A percentile compares a stretch with the other conserved stretches of the same genome.
Conservation (phyloP, 2,329 filamentous ascomycete species). For the Aspergillus brunneoviolaceus region DNA sequence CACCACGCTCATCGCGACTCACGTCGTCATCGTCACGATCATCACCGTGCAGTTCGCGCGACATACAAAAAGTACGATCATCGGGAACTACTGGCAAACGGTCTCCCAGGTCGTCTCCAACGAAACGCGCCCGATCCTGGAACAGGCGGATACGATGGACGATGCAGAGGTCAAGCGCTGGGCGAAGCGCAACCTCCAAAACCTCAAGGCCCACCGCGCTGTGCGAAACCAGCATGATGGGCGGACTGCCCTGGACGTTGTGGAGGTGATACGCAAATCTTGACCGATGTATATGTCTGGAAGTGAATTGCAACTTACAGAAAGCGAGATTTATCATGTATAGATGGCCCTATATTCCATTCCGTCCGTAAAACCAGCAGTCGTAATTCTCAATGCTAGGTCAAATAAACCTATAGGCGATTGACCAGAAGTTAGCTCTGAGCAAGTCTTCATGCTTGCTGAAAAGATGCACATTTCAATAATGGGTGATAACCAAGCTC, state of each 20-base stretch:
- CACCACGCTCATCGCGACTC: not conserved
- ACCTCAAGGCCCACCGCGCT: not conserved
- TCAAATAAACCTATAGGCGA: too few relatives aligned
- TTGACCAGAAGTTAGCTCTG: too few relatives aligned
- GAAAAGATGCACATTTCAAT: too few relatives aligned
- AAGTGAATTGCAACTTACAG: too few relatives aligned
- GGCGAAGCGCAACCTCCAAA: not conserved
- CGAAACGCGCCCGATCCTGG: not conserved
- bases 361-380: too few relatives aligned
- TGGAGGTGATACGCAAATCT: too few relatives aligned
- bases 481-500: too few relatives aligned
- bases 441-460: too few relatives aligned
- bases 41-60: not conserved
- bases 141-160: not conserved
- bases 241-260: not conserved
- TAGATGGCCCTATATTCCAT: too few relatives aligned
- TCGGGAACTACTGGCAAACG: not conserved
- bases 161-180: not conserved
- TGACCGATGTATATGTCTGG: too few relatives aligned
- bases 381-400: too few relatives aligned
- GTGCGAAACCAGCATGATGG: not conserved
- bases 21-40: not conserved
- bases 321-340: too few relatives aligned
- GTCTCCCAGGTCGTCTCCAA: not conserved
- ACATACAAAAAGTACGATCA: not conserved